phyloP scores from a whole-genome alignment of 1,284 basidiomycete genomes.

The Ustilago sp. region DNA sequence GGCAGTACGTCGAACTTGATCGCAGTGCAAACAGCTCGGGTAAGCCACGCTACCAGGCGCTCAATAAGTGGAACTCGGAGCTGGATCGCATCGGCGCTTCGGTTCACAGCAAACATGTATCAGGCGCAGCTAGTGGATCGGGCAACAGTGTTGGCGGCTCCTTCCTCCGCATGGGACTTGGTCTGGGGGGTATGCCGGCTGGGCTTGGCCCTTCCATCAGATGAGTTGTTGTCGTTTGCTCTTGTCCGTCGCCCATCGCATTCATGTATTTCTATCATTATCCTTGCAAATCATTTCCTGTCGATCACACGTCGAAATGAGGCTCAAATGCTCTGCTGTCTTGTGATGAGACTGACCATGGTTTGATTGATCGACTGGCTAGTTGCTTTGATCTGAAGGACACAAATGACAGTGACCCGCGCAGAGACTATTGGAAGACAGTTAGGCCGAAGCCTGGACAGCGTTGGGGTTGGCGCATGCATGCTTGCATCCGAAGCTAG shows the following conservation, averaged over 20 bases:
- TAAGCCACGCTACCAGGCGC: conserved; percentile 82
- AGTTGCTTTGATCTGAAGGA: neutral
- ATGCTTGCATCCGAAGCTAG: conserved; percentile 37
- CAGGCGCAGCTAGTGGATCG: conserved; percentile 38
- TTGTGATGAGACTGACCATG: neutral
- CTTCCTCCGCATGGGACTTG: conserved; percentile 42
- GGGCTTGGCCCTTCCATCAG: conserved; percentile 33
- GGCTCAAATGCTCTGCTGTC: neutral
- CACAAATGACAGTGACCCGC: neutral
- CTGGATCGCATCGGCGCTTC: conserved; percentile 35
- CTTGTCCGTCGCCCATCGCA: conserved; percentile 3
- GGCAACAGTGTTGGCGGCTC: conserved; percentile 27
- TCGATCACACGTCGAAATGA: neutral
- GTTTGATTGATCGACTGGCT: neutral
- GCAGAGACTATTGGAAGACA: neutral
- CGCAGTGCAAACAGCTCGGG: conserved; percentile 77
- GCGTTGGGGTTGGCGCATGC: conserved; percentile 9
- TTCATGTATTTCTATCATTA: conserved; percentile 30
- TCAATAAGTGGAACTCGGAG: conserved; percentile 83
- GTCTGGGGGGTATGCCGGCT: conserved; percentile 19
- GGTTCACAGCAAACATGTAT: conserved; percentile 37
- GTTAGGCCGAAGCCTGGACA: conserved; percentile 24
- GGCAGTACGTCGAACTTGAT: conserved; percentile 89
- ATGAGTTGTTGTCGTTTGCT: neutral
- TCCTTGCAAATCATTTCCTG: neutral